These are phyloP conservation scores for Periconia sp. DNA, from an alignment of 2,329 filamentous ascomycete species.

Conservation along the genomic window DNA sequence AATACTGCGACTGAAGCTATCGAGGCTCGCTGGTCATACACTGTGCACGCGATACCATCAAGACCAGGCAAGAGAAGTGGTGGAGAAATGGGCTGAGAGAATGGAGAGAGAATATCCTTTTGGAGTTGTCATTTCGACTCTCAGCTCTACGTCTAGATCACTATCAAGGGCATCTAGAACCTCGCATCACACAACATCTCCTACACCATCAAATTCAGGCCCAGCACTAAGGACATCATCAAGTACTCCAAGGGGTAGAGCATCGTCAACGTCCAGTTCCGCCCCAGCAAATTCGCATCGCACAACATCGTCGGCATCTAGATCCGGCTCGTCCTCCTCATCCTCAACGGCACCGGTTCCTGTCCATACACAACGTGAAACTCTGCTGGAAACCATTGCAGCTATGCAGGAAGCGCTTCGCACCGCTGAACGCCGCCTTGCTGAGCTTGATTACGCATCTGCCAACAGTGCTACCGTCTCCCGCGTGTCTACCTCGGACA, in stretches of 20 bases:
- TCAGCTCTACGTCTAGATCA: not conserved
- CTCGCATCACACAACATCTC: too few species aligned
- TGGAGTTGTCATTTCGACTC: not conserved
- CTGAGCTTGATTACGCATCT: constrained; percentile 1
- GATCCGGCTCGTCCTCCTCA: too few species aligned
- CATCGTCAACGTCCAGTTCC: not conserved
- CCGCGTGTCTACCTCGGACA: constrained; percentile 12
- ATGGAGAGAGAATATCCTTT: constrained; percentile 1
- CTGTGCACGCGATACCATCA: constrained; percentile 7
- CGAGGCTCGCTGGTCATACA: constrained; percentile 10
- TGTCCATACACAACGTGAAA: constrained; percentile 1
- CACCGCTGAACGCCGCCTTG: constrained; percentile 3
- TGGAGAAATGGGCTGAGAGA: constrained; percentile 1
- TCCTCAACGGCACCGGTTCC: not conserved
- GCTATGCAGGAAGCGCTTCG: constrained; percentile 10
- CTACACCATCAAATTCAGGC: too few species aligned
- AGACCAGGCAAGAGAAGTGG: constrained; percentile 1
- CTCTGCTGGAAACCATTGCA: constrained; percentile 10
- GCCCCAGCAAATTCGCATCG: too few species aligned
- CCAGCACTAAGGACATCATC: too few species aligned
- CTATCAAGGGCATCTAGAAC: not conserved
- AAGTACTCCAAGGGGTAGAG: not conserved
- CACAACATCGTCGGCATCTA: too few species aligned
- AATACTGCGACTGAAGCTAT: constrained; percentile 9
- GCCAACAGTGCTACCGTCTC: not conserved